Percentiles rank a stretch among this genome's conserved stretches.
Conservation (phyloP, 2,329 filamentous ascomycete genomes). For the Dactylellina drechsleri region DNA sequence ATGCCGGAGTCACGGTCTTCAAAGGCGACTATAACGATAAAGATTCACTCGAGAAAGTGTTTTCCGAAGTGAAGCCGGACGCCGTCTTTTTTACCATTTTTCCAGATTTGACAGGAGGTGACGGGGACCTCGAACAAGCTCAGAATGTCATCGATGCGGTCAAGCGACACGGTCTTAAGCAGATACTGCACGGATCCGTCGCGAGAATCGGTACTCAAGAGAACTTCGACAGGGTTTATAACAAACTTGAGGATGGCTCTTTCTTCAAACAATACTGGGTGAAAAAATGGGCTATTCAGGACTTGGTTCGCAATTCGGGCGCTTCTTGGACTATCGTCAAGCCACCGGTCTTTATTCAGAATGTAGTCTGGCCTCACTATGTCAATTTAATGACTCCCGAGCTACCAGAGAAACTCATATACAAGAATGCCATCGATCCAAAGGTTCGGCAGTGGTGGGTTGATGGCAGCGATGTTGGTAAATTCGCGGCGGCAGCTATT, state of each 20-base stretch:
- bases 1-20: constrained; percentile 38
- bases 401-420: constrained; percentile 12
- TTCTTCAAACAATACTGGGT: constrained; percentile 36
- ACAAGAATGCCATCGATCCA: constrained; percentile 32
- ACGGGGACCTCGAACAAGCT: constrained; percentile 33
- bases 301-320: constrained; percentile 27
- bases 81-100: constrained; percentile 45
- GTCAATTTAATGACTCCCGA: constrained; percentile 41
- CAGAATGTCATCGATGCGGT: constrained; percentile 39
- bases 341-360: constrained; percentile 42
- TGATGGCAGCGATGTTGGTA: constrained; percentile 38
- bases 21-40: constrained; percentile 41
- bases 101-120: constrained; percentile 30
- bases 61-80: constrained; percentile 18
- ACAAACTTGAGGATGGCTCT: constrained; percentile 14
- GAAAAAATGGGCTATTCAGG: constrained; percentile 40
- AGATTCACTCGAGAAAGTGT: constrained; percentile 26
- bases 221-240: constrained; percentile 29
- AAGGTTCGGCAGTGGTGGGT: constrained; percentile 23
- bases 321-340: constrained; percentile 37
- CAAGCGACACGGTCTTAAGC: constrained; percentile 30
- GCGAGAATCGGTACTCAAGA: constrained; percentile 41
- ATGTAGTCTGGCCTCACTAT: constrained; percentile 36
- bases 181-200: constrained; percentile 34
- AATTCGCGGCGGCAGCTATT: constrained; percentile 38